phyloP scores from a whole-genome alignment of 257 asterid genomes.

The Lycium barbarum region DNA sequence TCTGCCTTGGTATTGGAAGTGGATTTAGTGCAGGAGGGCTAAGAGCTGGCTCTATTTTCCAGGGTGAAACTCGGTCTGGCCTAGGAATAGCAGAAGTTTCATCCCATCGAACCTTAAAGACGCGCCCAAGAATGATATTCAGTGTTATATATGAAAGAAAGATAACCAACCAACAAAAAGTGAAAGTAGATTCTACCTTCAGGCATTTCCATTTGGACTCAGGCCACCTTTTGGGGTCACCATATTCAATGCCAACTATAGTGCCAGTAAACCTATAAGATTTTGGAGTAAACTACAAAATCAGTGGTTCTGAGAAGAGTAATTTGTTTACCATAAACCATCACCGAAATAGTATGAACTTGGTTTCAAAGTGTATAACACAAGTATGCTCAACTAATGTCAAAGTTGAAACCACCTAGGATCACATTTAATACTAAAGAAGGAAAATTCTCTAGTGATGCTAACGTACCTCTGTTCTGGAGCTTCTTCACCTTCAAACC shows the following conservation, averaged over 20 bases:
- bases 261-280: slow-evolving; percentile 76
- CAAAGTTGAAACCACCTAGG: background rate
- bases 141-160: background rate
- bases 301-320: slow-evolving; percentile 18
- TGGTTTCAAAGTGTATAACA: background rate
- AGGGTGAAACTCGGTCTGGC: slow-evolving; percentile 94
- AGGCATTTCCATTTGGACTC: slow-evolving; percentile 82
- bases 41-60: slow-evolving; percentile 93
- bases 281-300: slow-evolving; percentile 26
- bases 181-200: slow-evolving; percentile 54
- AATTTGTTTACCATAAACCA: background rate
- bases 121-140: background rate
- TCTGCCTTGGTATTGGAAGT: slow-evolving; percentile 71
- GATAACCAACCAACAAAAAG: slow-evolving; percentile 17
- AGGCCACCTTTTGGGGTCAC: slow-evolving; percentile 64
- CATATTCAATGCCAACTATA: slow-evolving; percentile 68
- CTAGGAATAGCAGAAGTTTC: slow-evolving; percentile 83
- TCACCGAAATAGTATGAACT: background rate
- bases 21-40: slow-evolving; percentile 87
- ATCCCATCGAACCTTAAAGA: slow-evolving; percentile 90
- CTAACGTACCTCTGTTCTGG: slow-evolving; percentile 74
- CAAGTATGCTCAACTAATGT: background rate
- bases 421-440: slow-evolving; percentile 24
- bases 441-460: background rate
- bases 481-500: slow-evolving; percentile 89